Percentiles rank a stretch among this genome's conserved stretches.
Evolutionary conservation across 2,329 filamentous ascomycete genomes (phyloP).

Genomic region (Rutstroemia sp.): DNA sequence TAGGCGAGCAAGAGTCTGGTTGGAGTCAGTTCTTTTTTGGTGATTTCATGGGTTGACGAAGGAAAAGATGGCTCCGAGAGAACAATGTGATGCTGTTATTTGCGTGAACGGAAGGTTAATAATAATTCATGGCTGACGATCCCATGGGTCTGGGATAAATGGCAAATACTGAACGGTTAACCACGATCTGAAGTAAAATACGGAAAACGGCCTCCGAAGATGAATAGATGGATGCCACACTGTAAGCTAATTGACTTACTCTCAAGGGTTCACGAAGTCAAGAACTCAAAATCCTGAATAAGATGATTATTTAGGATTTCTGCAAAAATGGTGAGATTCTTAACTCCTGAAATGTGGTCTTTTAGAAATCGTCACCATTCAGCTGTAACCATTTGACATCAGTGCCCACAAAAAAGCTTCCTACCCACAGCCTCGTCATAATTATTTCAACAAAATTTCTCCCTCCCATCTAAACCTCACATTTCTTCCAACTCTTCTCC

Average conservation of each 20-base stretch:
- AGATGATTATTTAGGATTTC: too few relatives aligned
- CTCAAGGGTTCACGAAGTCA: too few relatives aligned
- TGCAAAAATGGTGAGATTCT: not conserved
- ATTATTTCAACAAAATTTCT: not conserved
- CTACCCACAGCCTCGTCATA: not conserved
- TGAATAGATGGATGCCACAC: too few relatives aligned
- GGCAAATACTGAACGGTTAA: too few relatives aligned
- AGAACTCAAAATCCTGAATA: too few relatives aligned
- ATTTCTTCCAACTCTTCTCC: not conserved
- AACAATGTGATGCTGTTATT: not conserved
- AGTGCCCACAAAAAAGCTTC: not conserved
- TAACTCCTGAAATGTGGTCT: not conserved
- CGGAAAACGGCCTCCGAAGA: too few relatives aligned
- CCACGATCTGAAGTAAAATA: too few relatives aligned
- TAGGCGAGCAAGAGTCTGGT: not conserved
- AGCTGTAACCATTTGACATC: not conserved
- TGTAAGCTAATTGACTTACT: too few relatives aligned
- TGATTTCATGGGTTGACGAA: not conserved
- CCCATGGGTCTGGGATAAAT: too few relatives aligned
- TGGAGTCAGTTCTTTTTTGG: constrained; percentile 5
- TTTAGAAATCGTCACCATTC: not conserved
- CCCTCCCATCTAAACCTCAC: not conserved
- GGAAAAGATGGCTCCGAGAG: not conserved
- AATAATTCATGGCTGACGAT: too few relatives aligned
- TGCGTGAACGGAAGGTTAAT: too few relatives aligned